Percentiles rank a stretch among this genome's conserved stretches.
Conservation (phyloP, 768 basidiomycete genomes). For the Macrolepiota dolichaula region DNA sequence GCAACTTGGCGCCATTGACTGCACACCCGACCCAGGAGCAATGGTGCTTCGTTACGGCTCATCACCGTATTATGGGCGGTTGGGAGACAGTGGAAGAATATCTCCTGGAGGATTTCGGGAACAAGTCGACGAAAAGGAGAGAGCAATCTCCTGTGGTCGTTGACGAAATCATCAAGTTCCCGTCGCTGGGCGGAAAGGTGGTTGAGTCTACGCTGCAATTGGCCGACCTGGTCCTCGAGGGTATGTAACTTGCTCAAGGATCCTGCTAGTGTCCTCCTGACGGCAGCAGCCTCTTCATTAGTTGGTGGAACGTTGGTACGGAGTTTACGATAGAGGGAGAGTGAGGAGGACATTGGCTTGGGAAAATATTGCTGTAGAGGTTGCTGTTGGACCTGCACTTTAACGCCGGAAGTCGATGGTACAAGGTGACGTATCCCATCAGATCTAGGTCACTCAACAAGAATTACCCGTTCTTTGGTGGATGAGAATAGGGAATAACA, state of each 20-base stretch:
- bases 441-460: no score
- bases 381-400: not conserved
- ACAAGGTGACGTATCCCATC: no score
- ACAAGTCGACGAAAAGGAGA: slow-evolving; percentile 2
- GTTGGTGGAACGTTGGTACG: not conserved
- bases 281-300: not conserved
- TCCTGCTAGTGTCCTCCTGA: not conserved
- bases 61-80: slow-evolving; percentile 11
- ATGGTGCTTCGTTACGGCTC: slow-evolving; percentile 5
- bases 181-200: not conserved
- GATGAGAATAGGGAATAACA: no score
- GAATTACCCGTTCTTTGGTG: no score
- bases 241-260: not conserved
- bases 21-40: slow-evolving; percentile 13
- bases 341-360: not conserved
- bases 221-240: not conserved
- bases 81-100: slow-evolving; percentile 11
- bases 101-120: slow-evolving; percentile 10
- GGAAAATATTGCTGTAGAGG: not conserved
- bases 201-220: not conserved
- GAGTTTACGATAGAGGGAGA: not conserved
- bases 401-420: not conserved
- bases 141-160: not conserved
- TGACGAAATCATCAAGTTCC: not conserved
- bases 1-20: slow-evolving; percentile 12